A percentile compares a stretch with the other conserved stretches of the same genome.
Evolutionary conservation across 208 protist species (phyloP).

Genomic region (Crithidia fasciculata): DNA sequence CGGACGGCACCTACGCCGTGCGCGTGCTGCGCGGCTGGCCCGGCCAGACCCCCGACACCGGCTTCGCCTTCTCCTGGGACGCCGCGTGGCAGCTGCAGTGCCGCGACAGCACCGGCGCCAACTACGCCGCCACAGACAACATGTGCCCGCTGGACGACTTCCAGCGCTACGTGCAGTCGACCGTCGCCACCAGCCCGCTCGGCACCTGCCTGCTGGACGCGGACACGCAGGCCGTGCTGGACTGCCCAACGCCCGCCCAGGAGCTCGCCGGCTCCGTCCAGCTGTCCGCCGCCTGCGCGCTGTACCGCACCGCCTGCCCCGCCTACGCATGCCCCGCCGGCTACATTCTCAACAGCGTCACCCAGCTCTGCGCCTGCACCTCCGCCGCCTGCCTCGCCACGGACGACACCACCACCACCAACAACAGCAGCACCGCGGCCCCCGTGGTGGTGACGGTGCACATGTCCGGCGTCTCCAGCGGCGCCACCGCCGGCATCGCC

Average conservation of each 20-base stretch:
- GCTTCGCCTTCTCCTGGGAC: slow-evolving; percentile 40
- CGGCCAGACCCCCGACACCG: slow-evolving; percentile 39
- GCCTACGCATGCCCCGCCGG: slow-evolving; percentile 9
- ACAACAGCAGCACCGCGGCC: too few species aligned
- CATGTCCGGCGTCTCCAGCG: slow-evolving; percentile 11
- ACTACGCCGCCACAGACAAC: slow-evolving; percentile 48
- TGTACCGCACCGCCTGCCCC: slow-evolving; percentile 22
- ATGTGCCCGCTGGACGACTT: slow-evolving; percentile 62
- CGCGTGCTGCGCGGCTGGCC: slow-evolving; percentile 55
- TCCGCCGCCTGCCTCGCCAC: slow-evolving; percentile 1
- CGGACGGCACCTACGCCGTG: slow-evolving; percentile 32
- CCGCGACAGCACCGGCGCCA: slow-evolving; percentile 26
- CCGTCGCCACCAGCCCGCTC: slow-evolving; percentile 29
- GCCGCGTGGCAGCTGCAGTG: slow-evolving; percentile 40
- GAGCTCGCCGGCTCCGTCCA: slow-evolving; percentile 3
- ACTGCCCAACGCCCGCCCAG: slow-evolving; percentile 29
- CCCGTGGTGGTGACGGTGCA: slow-evolving; percentile 3
- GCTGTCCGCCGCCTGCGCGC: slow-evolving; percentile 12
- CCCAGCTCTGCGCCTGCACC: slow-evolving; percentile 4
- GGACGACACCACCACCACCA: background rate
- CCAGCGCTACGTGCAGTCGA: slow-evolving; percentile 35
- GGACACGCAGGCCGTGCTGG: slow-evolving; percentile 16
- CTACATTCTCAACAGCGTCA: slow-evolving; percentile 10
- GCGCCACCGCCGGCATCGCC: slow-evolving; percentile 14
- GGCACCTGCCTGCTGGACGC: slow-evolving; percentile 57